phyloP scores from a whole-genome alignment of 768 basidiomycete species.

The Kwoniella mangroviensis region DNA sequence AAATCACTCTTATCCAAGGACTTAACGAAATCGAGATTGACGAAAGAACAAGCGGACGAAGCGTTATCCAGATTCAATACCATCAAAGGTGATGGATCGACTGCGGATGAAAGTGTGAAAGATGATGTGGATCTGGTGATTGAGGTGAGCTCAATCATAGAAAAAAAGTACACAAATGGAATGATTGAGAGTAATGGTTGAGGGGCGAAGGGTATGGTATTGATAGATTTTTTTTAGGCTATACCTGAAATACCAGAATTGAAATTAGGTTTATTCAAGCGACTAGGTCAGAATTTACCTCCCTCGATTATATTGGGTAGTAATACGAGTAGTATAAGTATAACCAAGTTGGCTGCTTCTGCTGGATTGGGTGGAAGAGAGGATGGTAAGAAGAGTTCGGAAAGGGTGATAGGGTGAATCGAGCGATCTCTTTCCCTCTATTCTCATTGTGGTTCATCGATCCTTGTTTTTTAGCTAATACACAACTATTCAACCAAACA shows the following conservation, averaged over 20 bases:
- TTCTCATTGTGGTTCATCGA: no score
- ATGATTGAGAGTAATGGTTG: background rate
- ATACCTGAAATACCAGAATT: conserved; percentile 80
- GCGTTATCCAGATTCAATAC: conserved; percentile 67
- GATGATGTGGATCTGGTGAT: conserved; percentile 88
- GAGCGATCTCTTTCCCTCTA: no score
- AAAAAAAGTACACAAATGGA: background rate
- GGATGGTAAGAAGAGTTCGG: conserved; percentile 68
- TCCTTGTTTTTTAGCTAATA: no score
- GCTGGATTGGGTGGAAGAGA: conserved; percentile 66
- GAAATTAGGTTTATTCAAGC: conserved; percentile 76
- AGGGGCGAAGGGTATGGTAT: no score
- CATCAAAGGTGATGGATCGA: conserved; percentile 54
- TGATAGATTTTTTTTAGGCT: conserved; percentile 63
- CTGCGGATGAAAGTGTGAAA: conserved; percentile 63
- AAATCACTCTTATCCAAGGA: conserved; percentile 89
- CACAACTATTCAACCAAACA: conserved; percentile 53
- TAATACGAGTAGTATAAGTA: conserved; percentile 92
- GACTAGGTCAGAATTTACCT: conserved; percentile 70
- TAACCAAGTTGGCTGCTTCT: conserved; percentile 88
- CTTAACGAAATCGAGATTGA: conserved; percentile 77
- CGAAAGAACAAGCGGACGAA: conserved; percentile 71
- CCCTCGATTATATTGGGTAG: conserved; percentile 81
- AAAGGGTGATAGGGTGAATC: conserved; percentile 70
- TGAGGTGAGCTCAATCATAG: conserved; percentile 68